phyloP scores from a whole-genome alignment of 139 green algal species.

The Nannochloris sp. region DNA sequence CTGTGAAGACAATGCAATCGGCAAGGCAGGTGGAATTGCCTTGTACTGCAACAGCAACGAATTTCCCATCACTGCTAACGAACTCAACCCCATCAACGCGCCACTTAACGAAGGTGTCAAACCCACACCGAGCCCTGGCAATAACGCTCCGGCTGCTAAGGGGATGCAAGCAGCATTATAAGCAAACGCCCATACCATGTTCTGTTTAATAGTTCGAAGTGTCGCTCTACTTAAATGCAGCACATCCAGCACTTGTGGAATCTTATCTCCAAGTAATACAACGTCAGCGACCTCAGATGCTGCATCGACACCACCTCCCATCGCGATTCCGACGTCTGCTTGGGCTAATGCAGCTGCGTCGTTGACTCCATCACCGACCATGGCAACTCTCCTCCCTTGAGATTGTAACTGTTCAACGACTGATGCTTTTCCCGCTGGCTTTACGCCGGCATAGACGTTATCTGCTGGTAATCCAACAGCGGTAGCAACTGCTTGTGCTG shows the following conservation, averaged over 20 bases:
- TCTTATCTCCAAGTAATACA: slow-evolving; percentile 70
- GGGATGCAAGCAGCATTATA: slow-evolving; percentile 80
- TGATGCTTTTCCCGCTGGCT: slow-evolving; percentile 52
- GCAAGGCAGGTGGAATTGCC: too few species aligned
- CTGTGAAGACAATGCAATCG: too few species aligned
- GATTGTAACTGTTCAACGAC: slow-evolving; percentile 51
- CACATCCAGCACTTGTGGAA: slow-evolving; percentile 70
- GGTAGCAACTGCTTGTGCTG: slow-evolving; percentile 48
- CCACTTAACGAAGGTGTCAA: slow-evolving; percentile 48
- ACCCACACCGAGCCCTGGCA: slow-evolving; percentile 40
- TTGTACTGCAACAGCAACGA: slow-evolving; percentile 69
- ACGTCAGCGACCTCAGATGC: slow-evolving; percentile 62
- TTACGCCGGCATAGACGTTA: slow-evolving; percentile 57
- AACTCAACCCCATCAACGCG: slow-evolving; percentile 77
- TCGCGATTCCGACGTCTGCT: slow-evolving; percentile 82
- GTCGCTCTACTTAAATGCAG: slow-evolving; percentile 64
- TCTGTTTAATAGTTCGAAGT: slow-evolving; percentile 81
- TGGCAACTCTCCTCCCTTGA: slow-evolving; percentile 54
- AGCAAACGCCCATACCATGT: slow-evolving; percentile 81
- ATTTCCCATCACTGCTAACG: slow-evolving; percentile 77
- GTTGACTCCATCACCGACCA: slow-evolving; percentile 91
- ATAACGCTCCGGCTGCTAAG: slow-evolving; percentile 45
- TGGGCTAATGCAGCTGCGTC: slow-evolving; percentile 77
- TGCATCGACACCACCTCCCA: slow-evolving; percentile 59
- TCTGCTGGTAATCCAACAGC: slow-evolving; percentile 47